A percentile compares a stretch with the other conserved stretches of the same genome.
Evolutionary conservation across 2,329 filamentous ascomycete species (phyloP).

Genomic region (Ophiostoma novo-ulmi): DNA sequence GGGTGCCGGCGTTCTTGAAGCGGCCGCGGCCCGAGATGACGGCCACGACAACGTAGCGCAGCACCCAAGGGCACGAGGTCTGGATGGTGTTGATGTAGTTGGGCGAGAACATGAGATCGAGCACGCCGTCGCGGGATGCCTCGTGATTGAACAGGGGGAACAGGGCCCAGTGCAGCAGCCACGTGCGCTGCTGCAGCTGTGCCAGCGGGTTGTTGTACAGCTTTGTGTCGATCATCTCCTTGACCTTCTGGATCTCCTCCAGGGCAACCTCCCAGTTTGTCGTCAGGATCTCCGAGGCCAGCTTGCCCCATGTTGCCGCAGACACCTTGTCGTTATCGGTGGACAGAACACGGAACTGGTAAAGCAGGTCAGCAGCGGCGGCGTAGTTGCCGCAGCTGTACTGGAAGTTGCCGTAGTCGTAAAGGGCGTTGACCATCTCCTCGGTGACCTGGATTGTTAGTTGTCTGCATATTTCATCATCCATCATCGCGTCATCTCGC

Average conservation of each 20-base stretch:
- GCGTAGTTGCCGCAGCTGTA: slow-evolving; percentile 95
- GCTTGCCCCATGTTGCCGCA: slow-evolving; percentile 94
- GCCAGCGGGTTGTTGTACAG: slow-evolving; percentile 94
- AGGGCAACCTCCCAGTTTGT: slow-evolving; percentile 92
- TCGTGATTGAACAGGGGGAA: slow-evolving; percentile 99
- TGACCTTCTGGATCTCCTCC: slow-evolving; percentile 84
- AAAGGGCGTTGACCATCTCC: slow-evolving; percentile 93
- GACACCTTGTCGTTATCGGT: slow-evolving; percentile 98
- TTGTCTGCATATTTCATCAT: background rate
- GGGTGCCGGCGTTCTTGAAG: slow-evolving; percentile 71
- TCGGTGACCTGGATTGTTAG: slow-evolving; percentile 61
- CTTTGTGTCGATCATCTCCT: slow-evolving; percentile 87
- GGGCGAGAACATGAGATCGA: slow-evolving; percentile 95
- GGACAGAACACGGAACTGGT: slow-evolving; percentile 95
- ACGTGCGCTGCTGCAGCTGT: slow-evolving; percentile 92
- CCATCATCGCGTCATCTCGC: background rate
- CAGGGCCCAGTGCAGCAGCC: slow-evolving; percentile 96
- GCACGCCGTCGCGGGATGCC: slow-evolving; percentile 78
- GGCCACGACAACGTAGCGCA: slow-evolving; percentile 87
- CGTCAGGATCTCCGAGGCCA: slow-evolving; percentile 90
- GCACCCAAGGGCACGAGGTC: slow-evolving; percentile 92
- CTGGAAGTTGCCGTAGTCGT: slow-evolving; percentile 94
- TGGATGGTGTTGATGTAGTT: slow-evolving; percentile 99
- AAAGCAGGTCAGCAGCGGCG: slow-evolving; percentile 84
- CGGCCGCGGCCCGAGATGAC: slow-evolving; percentile 89